Conservation (phyloP, 345 rosid genomes). For the Ceriops decandra region DNA sequence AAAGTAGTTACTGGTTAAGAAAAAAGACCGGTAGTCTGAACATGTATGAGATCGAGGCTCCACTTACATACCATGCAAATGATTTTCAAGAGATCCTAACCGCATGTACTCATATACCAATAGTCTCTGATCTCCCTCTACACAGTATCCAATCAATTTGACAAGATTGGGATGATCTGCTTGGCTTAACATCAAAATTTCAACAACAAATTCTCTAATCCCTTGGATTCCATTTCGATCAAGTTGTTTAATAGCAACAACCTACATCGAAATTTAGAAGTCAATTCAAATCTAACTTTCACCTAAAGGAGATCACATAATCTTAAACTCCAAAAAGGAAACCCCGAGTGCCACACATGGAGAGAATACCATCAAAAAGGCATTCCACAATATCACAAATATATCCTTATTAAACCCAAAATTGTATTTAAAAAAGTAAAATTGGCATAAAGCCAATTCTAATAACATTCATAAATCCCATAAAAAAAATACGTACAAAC, state of each 20-base stretch:
- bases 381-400: background rate
- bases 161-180: conserved; percentile 47
- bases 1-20: background rate
- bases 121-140: conserved; percentile 40
- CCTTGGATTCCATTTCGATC: conserved; percentile 44
- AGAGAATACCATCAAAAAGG: no score
- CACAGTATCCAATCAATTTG: conserved; percentile 39
- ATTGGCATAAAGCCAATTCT: no score
- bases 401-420: background rate
- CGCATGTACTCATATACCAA: conserved; percentile 49
- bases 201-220: conserved; percentile 36
- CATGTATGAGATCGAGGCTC: background rate
- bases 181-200: conserved; percentile 32
- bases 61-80: conserved; percentile 35
- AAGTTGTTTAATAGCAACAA: conserved; percentile 45
- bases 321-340: background rate
- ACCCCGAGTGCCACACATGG: background rate
- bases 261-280: conserved; percentile 18
- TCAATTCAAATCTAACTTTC: background rate
- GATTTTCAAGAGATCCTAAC: conserved; percentile 44
- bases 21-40: background rate
- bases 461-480: background rate
- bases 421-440: background rate
- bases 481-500: conserved; percentile 26
- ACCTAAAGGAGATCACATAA: background rate